A percentile compares a stretch with the other conserved stretches of the same genome.
Evolutionary conservation across 176 grass and related monocot genomes (phyloP).

Genomic region (Eragrostis curvula): DNA sequence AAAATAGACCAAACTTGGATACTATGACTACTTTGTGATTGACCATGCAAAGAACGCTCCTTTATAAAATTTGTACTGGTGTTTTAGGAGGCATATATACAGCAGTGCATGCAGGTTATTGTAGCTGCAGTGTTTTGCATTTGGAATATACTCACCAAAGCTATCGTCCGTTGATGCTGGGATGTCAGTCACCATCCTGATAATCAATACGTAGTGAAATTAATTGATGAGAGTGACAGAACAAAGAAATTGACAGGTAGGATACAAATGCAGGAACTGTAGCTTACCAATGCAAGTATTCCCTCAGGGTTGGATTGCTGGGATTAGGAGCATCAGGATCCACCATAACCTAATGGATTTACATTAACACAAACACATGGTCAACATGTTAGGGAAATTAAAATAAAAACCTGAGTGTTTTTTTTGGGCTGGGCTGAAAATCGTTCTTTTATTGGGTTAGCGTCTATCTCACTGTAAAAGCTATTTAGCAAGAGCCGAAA

Average conservation of each 20-base stretch:
- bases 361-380: constrained; percentile 50
- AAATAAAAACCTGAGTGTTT: constrained; percentile 45
- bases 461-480: constrained; percentile 5
- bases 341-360: constrained; percentile 79
- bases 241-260: background rate
- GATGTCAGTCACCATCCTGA: constrained; percentile 95
- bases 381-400: constrained; percentile 49
- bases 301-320: constrained; percentile 71
- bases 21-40: background rate
- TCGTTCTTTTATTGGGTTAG: constrained; percentile 6
- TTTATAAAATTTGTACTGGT: background rate
- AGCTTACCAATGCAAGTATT: constrained; percentile 92
- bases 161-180: constrained; percentile 74
- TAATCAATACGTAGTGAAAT: constrained; percentile 32
- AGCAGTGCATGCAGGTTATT: background rate
- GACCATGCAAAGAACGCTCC: background rate
- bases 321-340: constrained; percentile 98
- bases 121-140: background rate
- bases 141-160: constrained; percentile 68
- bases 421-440: constrained; percentile 26
- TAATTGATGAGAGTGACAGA: background rate
- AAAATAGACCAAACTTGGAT: background rate
- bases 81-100: background rate
- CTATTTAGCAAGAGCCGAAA: background rate
- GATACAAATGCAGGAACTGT: constrained; percentile 7